phyloP scores from a whole-genome alignment of 2,329 filamentous ascomycete species.

The Fusarium haematococcum region DNA sequence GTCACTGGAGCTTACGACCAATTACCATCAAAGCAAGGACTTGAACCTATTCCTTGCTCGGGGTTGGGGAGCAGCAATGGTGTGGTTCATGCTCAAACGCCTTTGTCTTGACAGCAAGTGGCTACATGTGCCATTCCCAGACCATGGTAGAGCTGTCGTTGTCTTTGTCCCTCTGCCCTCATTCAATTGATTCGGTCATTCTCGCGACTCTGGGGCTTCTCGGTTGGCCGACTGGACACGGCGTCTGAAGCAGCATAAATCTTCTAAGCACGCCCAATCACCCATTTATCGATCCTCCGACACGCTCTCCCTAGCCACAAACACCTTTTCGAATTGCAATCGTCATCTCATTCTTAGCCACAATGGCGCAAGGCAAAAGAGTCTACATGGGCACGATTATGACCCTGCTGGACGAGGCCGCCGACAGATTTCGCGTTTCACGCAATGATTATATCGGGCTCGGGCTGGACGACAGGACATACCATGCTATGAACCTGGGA shows the following conservation, averaged over 20 bases:
- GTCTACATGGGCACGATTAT: not conserved
- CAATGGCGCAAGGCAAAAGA: not conserved
- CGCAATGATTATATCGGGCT: too few species aligned
- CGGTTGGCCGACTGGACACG: not conserved
- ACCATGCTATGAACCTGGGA: not conserved
- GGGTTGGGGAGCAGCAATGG: not conserved
- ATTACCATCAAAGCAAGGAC: not conserved
- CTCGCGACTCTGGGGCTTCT: not conserved
- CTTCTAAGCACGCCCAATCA: not conserved
- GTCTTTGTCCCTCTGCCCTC: not conserved
- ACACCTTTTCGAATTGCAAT: not conserved
- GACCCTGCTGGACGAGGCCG: not conserved
- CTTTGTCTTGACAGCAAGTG: not conserved
- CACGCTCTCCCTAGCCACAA: not conserved
- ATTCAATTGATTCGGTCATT: not conserved
- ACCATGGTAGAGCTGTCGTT: not conserved
- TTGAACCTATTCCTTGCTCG: not conserved
- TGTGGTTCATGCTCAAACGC: not conserved
- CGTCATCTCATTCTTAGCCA: not conserved
- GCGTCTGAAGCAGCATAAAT: not conserved
- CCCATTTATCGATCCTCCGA: not conserved
- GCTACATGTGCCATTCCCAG: not conserved
- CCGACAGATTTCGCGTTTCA: not conserved
- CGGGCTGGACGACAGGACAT: not conserved
- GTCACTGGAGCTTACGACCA: not conserved